Conservation (phyloP, 768 basidiomycete genomes). For the Auricularia cornea region DNA sequence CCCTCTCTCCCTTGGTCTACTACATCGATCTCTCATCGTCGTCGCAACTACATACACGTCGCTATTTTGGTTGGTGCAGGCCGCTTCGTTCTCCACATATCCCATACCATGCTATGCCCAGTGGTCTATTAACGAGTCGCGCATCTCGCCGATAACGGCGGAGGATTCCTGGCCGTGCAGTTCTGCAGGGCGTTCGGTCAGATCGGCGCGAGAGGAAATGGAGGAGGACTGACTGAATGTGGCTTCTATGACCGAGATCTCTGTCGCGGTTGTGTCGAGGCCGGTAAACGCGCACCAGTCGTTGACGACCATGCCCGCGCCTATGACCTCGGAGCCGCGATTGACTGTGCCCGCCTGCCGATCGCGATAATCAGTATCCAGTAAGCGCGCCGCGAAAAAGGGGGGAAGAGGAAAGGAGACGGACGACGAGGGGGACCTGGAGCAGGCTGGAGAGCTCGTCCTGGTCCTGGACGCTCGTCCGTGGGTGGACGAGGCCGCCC, state of each 20-base stretch:
- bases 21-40: no score
- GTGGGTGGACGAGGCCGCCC: constrained; percentile 95
- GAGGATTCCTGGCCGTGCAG: constrained; percentile 76
- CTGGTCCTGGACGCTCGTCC: constrained; percentile 94
- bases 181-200: constrained; percentile 35
- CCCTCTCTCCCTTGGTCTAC: not conserved
- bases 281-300: constrained; percentile 99
- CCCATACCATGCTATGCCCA: constrained; percentile 50
- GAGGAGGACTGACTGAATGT: constrained; percentile 71
- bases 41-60: no score
- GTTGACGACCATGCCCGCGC: constrained; percentile 95
- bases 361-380: no score
- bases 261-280: constrained; percentile 97
- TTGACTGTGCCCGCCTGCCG: constrained; percentile 92
- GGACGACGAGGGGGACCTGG: constrained; percentile 88
- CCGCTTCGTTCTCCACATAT: no score
- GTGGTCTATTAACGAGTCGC: constrained; percentile 83
- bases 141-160: constrained; percentile 86
- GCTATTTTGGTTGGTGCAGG: not conserved
- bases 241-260: constrained; percentile 96
- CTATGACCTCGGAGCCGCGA: constrained; percentile 95
- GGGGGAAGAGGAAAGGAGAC: constrained; percentile 23
- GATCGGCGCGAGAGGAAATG: not conserved
- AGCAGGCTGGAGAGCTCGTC: constrained; percentile 91
- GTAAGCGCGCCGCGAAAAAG: constrained; percentile 2